Evolutionary conservation across 225 moss, liverwort and hornwort species (phyloP).

Genomic region (Neckera pumila): DNA sequence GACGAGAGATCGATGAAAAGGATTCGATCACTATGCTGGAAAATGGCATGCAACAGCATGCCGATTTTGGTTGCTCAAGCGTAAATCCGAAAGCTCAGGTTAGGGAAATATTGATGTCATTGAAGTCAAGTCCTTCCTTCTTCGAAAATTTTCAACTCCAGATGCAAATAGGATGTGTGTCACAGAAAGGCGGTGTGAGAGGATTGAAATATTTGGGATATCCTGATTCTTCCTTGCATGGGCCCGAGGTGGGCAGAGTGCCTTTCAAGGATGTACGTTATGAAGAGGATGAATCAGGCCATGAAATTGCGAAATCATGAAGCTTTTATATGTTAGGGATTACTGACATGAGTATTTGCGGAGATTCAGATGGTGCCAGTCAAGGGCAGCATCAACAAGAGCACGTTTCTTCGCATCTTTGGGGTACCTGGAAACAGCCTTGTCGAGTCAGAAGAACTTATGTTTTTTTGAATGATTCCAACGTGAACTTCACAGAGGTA

Average conservation of each 20-base stretch:
- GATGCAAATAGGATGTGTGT: not conserved
- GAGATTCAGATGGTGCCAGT: conserved; percentile 30
- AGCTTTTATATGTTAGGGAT: no score
- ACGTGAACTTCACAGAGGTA: not conserved
- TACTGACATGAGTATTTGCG: not conserved
- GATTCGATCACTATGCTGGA: not conserved
- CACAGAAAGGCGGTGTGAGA: not conserved
- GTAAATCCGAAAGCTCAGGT: not conserved
- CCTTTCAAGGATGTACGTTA: not conserved
- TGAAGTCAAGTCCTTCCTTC: not conserved
- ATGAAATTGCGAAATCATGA: not conserved
- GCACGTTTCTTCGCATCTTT: conserved; percentile 20
- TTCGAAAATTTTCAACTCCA: not conserved
- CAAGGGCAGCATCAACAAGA: conserved; percentile 16
- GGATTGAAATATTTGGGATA: not conserved
- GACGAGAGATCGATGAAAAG: not conserved
- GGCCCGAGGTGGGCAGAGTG: not conserved
- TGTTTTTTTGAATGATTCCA: not conserved
- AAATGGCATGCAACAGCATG: not conserved
- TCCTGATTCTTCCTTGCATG: not conserved
- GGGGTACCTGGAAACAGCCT: not conserved
- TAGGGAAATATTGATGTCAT: not conserved
- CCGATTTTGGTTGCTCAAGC: not conserved
- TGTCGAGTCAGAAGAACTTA: not conserved
- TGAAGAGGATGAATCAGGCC: not conserved